Evolutionary conservation across 2,329 filamentous ascomycete species (phyloP).

Genomic region (Zymoseptoria tritici): DNA sequence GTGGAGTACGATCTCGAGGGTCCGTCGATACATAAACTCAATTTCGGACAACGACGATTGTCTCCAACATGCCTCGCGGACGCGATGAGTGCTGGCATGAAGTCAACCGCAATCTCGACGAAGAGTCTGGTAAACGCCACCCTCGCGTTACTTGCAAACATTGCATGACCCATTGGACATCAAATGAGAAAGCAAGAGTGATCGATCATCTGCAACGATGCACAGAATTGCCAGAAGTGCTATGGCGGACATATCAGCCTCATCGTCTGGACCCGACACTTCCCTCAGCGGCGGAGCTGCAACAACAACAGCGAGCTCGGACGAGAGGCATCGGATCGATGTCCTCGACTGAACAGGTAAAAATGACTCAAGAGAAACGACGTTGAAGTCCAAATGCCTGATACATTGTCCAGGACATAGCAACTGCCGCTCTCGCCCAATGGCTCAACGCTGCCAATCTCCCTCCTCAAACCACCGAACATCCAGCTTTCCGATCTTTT

Average conservation of each 20-base stretch:
- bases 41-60: neutral
- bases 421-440: conserved; percentile 18
- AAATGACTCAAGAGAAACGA: neutral
- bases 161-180: conserved; percentile 19
- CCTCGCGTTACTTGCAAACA: conserved; percentile 22
- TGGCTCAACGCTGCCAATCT: conserved; percentile 17
- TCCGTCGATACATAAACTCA: neutral
- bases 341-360: conserved; percentile 11
- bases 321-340: conserved; percentile 19
- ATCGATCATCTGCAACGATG: conserved; percentile 21
- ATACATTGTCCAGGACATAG: conserved; percentile 10
- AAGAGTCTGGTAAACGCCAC: conserved; percentile 20
- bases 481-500: conserved; percentile 19
- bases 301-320: conserved; percentile 18
- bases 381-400: neutral
- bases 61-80: conserved; percentile 14
- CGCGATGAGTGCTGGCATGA: conserved; percentile 22
- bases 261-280: conserved; percentile 19
- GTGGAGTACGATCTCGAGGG: neutral
- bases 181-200: conserved; percentile 19
- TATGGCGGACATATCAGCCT: conserved; percentile 21
- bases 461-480: conserved; percentile 13
- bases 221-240: conserved; percentile 15
- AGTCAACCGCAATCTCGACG: conserved; percentile 17
- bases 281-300: conserved; percentile 17